phyloP scores from a whole-genome alignment of 345 rosid genomes.

The Rhizophora mangle region DNA sequence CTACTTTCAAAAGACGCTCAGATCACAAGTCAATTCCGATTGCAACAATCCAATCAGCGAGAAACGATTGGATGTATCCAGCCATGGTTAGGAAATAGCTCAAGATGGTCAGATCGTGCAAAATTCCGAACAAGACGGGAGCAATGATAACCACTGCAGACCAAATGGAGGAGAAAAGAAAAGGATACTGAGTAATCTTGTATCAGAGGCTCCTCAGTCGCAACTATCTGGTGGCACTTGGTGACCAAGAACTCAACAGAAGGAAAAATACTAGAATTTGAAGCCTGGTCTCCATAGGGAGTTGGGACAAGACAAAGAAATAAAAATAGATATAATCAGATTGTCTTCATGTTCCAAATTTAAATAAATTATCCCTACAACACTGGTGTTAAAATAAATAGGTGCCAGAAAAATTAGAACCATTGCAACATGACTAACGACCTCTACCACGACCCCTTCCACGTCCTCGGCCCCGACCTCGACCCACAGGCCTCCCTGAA shows the following conservation, averaged over 20 bases:
- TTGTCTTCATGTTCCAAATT: slow-evolving; percentile 14
- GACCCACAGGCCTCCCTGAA: slow-evolving; percentile 79
- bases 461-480: slow-evolving; percentile 89
- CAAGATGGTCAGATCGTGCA: too few relatives aligned
- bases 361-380: slow-evolving; percentile 28
- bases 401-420: slow-evolving; percentile 24
- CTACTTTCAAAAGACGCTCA: too few relatives aligned
- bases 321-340: slow-evolving; percentile 4
- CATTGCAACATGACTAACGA: slow-evolving; percentile 40
- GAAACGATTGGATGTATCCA: too few relatives aligned
- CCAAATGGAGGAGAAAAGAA: background rate
- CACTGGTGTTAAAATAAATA: slow-evolving; percentile 29
- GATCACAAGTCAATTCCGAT: too few relatives aligned
- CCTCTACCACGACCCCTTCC: slow-evolving; percentile 72
- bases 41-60: too few relatives aligned
- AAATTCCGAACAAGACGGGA: too few relatives aligned
- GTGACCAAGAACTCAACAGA: background rate
- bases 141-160: background rate
- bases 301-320: background rate
- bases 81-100: too few relatives aligned
- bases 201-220: slow-evolving; percentile 5
- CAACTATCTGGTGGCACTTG: slow-evolving; percentile 1
- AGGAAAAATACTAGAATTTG: background rate
- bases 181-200: background rate
- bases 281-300: slow-evolving; percentile 5